phyloP scores from a whole-genome alignment of 495 filamentous ascomycete genomes.

The Aspergillus affinis region DNA sequence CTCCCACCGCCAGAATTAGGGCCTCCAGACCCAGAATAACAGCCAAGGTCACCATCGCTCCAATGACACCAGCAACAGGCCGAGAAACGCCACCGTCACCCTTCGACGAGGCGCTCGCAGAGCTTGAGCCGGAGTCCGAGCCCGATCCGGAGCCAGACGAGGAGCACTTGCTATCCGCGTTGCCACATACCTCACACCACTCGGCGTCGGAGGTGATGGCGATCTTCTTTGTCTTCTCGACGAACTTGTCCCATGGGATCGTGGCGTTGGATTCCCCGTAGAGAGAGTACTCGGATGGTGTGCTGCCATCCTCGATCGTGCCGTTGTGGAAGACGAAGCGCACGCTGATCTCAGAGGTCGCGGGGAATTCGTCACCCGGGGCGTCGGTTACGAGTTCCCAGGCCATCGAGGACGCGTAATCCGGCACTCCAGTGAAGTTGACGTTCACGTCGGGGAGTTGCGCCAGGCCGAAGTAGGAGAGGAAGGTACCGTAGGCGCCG shows the following conservation, averaged over 20 bases:
- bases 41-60: constrained; percentile 60
- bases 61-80: constrained; percentile 57
- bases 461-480: constrained; percentile 53
- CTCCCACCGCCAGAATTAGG: constrained; percentile 40
- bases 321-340: constrained; percentile 58
- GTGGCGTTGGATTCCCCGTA: constrained; percentile 36
- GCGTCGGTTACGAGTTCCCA: constrained; percentile 54
- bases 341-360: constrained; percentile 37
- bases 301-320: constrained; percentile 31
- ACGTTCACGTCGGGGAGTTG: constrained; percentile 31
- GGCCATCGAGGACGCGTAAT: constrained; percentile 54
- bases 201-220: constrained; percentile 37
- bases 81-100: constrained; percentile 31
- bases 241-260: constrained; percentile 48
- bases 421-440: constrained; percentile 49
- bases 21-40: constrained; percentile 50
- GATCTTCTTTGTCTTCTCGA: constrained; percentile 36
- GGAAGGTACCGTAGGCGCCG: constrained; percentile 50
- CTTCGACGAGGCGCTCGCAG: constrained; percentile 14
- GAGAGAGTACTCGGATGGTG: constrained; percentile 40
- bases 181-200: constrained; percentile 51
- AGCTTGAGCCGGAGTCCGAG: constrained; percentile 17
- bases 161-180: constrained; percentile 38
- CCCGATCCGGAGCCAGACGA: constrained; percentile 17
- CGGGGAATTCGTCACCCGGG: constrained; percentile 38